Evolutionary conservation across 805 yeast genomes (phyloP).

Genomic region (Scheffersomyces coipomensis): DNA sequence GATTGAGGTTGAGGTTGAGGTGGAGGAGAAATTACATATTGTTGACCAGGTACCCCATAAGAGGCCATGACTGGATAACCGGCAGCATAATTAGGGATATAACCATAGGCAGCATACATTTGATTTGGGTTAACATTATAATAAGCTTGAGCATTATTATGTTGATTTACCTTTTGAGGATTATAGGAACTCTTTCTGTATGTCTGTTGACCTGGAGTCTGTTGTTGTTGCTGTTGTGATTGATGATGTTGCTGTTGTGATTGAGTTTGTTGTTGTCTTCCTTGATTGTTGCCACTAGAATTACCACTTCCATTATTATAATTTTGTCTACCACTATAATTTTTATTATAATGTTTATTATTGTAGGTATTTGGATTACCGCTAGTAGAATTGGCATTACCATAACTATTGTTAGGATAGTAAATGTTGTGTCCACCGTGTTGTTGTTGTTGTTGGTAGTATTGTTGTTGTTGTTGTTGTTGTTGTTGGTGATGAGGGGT

Average conservation of each 20-base stretch:
- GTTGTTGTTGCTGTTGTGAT: background rate
- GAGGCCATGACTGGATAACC: slow-evolving; percentile 15
- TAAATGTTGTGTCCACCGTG: background rate
- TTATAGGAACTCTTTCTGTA: background rate
- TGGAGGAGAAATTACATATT: slow-evolving; percentile 9
- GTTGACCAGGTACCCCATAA: slow-evolving; percentile 12
- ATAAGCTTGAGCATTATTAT: slow-evolving; percentile 4
- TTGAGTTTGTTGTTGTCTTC: slow-evolving; percentile 11
- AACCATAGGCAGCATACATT: slow-evolving; percentile 16
- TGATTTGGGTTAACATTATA: slow-evolving; percentile 5
- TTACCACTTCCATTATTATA: slow-evolving; percentile 3
- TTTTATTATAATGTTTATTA: slow-evolving; percentile 2
- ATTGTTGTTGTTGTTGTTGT: slow-evolving; percentile 10
- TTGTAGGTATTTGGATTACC: slow-evolving; percentile 4
- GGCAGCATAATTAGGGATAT: slow-evolving; percentile 22
- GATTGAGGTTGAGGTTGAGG: slow-evolving; percentile 5
- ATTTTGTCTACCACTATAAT: slow-evolving; percentile 5
- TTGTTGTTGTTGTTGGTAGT: slow-evolving; percentile 8
- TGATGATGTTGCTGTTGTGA: slow-evolving; percentile 5
- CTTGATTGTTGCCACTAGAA: slow-evolving; percentile 3
- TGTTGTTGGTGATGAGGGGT: slow-evolving; percentile 3
- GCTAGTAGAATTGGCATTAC: slow-evolving; percentile 4
- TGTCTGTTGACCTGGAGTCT: slow-evolving; percentile 1
- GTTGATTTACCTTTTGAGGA: slow-evolving; percentile 5
- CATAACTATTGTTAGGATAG: slow-evolving; percentile 4